phyloP scores from a whole-genome alignment of 2,329 filamentous ascomycete species.

The Plectosphaerella cucumerina region DNA sequence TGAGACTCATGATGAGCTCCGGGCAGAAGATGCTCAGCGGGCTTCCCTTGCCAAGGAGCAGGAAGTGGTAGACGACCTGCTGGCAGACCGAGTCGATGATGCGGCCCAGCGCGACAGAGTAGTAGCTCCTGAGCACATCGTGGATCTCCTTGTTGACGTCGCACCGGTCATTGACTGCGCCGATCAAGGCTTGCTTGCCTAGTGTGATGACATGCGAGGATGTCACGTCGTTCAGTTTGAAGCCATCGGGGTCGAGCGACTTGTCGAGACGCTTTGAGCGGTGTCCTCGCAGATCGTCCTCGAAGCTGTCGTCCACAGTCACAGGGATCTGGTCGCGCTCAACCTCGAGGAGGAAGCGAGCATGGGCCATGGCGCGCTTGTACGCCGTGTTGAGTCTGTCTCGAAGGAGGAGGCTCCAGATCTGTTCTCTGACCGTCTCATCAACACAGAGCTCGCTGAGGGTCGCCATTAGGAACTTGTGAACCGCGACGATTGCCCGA shows the following conservation, averaged over 20 bases:
- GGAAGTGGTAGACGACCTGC: slow-evolving; percentile 50
- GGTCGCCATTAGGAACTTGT: slow-evolving; percentile 43
- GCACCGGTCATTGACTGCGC: neutral
- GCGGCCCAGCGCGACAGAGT: slow-evolving; percentile 54
- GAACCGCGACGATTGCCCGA: slow-evolving; percentile 45
- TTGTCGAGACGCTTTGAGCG: slow-evolving; percentile 10
- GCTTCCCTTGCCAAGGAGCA: slow-evolving; percentile 44
- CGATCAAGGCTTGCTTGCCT: slow-evolving; percentile 12
- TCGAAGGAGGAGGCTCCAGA: slow-evolving; percentile 37
- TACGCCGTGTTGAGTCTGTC: slow-evolving; percentile 44
- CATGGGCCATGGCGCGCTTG: slow-evolving; percentile 40
- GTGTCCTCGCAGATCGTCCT: slow-evolving; percentile 25
- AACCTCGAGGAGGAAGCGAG: slow-evolving; percentile 45
- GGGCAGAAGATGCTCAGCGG: slow-evolving; percentile 51
- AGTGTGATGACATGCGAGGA: slow-evolving; percentile 4
- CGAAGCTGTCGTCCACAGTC: slow-evolving; percentile 53
- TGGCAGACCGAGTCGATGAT: slow-evolving; percentile 61
- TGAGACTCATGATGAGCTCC: slow-evolving; percentile 43
- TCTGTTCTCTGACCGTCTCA: slow-evolving; percentile 28
- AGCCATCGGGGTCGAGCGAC: too few species aligned
- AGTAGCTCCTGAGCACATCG: slow-evolving; percentile 57
- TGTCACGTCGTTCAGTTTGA: accelerated
- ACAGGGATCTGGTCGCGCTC: slow-evolving; percentile 40
- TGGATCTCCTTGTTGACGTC: slow-evolving; percentile 48
- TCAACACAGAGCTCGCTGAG: slow-evolving; percentile 41